Percentiles rank a stretch among this genome's conserved stretches.
phyloP scores from a whole-genome alignment of 306 rosid species.

The Quercus wislizeni region DNA sequence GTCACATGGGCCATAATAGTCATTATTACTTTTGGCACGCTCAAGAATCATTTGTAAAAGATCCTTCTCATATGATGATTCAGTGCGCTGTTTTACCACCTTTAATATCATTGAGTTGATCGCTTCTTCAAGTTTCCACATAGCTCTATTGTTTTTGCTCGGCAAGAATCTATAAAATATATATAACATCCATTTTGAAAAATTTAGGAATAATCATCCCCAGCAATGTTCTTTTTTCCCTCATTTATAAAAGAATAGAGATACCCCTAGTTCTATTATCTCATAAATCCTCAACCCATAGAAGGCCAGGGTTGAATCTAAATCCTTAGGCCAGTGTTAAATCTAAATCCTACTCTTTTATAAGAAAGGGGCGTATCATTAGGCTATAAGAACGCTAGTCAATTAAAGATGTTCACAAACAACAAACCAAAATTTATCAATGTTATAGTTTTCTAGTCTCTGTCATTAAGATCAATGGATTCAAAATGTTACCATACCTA shows the following conservation, averaged over 20 bases:
- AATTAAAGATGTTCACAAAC: neutral
- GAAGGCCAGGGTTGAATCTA: no score
- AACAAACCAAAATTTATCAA: no score
- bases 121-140: conserved; percentile 64
- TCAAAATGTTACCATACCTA: no score
- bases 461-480: no score
- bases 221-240: no score
- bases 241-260: no score
- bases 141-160: conserved; percentile 41
- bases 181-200: neutral
- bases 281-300: no score
- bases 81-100: conserved; percentile 41
- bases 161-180: conserved; percentile 50
- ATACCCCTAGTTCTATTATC: no score
- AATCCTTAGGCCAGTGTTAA: no score
- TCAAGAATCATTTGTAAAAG: conserved; percentile 63
- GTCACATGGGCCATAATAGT: conserved; percentile 18
- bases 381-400: neutral
- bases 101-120: conserved; percentile 40
- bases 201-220: neutral
- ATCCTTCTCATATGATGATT: conserved; percentile 43
- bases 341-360: no score
- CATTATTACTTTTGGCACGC: conserved; percentile 39
- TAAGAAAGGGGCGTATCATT: no score
- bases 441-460: no score